These are phyloP conservation scores for Alternaria atra DNA, from an alignment of 2,329 filamentous ascomycete species.

Conservation along the genomic window DNA sequence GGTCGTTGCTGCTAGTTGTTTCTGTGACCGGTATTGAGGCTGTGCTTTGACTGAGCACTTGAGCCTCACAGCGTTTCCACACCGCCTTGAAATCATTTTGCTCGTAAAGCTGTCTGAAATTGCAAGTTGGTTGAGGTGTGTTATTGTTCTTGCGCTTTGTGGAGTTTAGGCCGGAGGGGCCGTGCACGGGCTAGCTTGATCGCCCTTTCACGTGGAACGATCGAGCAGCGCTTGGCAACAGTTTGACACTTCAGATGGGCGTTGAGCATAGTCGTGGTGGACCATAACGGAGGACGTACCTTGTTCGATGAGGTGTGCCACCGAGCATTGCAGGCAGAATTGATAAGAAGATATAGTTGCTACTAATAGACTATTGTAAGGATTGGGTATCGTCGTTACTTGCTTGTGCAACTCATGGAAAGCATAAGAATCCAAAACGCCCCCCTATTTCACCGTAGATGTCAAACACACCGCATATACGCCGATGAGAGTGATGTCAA, in stretches of 20 bases:
- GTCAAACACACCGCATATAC: constrained; percentile 3
- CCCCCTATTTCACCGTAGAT: neutral
- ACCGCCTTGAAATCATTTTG: constrained; percentile 23
- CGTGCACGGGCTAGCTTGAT: constrained; percentile 13
- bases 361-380: constrained; percentile 8
- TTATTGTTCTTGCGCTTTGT: constrained; percentile 10
- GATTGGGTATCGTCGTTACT: constrained; percentile 17
- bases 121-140: neutral
- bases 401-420: constrained; percentile 11
- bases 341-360: neutral
- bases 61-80: constrained; percentile 11
- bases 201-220: constrained; percentile 8
- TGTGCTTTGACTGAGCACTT: constrained; percentile 7
- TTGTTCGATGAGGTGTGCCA: neutral
- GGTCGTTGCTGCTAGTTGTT: constrained; percentile 10
- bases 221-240: constrained; percentile 9
- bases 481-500: constrained; percentile 10
- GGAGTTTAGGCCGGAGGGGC: constrained; percentile 3
- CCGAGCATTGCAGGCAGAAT: neutral
- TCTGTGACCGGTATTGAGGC: constrained; percentile 7
- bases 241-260: neutral
- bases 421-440: constrained; percentile 5
- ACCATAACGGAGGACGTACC: too few relatives aligned
- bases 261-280: neutral
- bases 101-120: neutral